These are phyloP conservation scores for Straminergon stramineum DNA, from an alignment of 225 moss, liverwort and hornwort species.

Conservation along the genomic window DNA sequence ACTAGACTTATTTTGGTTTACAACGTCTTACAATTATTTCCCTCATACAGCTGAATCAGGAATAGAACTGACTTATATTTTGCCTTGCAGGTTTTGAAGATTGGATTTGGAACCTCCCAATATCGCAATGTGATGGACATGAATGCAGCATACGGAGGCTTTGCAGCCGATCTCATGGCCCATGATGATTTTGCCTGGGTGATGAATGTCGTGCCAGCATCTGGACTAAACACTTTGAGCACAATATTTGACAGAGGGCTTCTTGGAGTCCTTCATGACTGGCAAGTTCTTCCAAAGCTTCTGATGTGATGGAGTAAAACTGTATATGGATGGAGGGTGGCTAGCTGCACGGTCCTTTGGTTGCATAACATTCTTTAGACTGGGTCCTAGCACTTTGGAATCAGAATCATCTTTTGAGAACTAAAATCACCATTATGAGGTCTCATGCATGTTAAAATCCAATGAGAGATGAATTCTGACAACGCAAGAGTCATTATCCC, in stretches of 20 bases:
- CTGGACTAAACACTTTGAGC: constrained; percentile 27
- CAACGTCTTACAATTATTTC: background rate
- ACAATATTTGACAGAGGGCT: constrained; percentile 47
- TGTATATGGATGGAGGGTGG: background rate
- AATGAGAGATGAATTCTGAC: background rate
- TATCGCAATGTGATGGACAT: constrained; percentile 65
- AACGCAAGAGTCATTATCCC: background rate
- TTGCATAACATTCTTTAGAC: background rate
- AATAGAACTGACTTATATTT: background rate
- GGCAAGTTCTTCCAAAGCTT: constrained; percentile 19
- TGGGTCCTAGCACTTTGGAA: background rate
- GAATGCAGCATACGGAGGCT: constrained; percentile 57
- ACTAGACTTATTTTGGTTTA: background rate
- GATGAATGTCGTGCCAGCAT: constrained; percentile 53
- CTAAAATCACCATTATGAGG: background rate
- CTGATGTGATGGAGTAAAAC: background rate
- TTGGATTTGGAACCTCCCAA: constrained; percentile 21
- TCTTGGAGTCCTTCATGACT: constrained; percentile 52
- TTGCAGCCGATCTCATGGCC: constrained; percentile 24
- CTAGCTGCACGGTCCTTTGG: background rate
- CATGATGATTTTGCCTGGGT: constrained; percentile 46
- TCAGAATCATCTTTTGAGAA: background rate
- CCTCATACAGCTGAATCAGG: background rate
- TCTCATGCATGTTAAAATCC: background rate
- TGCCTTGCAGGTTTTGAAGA: constrained; percentile 28